These are phyloP conservation scores for Fusarium abutilonis DNA, from an alignment of 2,329 filamentous ascomycete species.

Conservation along the genomic window DNA sequence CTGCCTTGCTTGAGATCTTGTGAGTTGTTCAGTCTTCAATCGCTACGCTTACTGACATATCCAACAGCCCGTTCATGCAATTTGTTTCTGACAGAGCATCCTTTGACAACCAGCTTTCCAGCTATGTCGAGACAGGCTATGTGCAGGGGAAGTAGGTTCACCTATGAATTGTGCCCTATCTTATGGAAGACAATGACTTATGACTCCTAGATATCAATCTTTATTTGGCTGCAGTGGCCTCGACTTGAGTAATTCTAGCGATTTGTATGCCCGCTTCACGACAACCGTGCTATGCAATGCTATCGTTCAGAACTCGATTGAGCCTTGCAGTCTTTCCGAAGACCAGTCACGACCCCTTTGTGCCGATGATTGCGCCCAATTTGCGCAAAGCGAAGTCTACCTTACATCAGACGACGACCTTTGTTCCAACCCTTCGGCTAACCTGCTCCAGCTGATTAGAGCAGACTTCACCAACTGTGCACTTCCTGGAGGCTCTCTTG, in stretches of 20 bases:
- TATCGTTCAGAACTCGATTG: conserved; percentile 88
- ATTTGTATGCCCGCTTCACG: conserved; percentile 92
- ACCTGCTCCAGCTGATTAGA: conserved; percentile 80
- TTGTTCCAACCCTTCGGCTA: conserved; percentile 72
- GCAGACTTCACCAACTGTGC: conserved; percentile 93
- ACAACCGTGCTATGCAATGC: conserved; percentile 92
- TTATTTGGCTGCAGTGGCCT: conserved; percentile 83
- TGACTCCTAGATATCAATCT: conserved; percentile 73
- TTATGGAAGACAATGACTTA: conserved; percentile 15
- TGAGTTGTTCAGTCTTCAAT: conserved; percentile 54
- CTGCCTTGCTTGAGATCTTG: conserved; percentile 69
- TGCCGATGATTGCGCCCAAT: conserved; percentile 87
- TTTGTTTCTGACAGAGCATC: conserved; percentile 78
- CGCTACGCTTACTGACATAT: conserved; percentile 24
- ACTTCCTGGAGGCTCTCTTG: conserved; percentile 81
- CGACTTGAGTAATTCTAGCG: conserved; percentile 79
- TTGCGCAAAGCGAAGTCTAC: conserved; percentile 87
- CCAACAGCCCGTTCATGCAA: conserved; percentile 79
- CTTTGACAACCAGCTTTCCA: conserved; percentile 79
- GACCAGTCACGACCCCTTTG: conserved; percentile 79
- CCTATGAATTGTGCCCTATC: background rate
- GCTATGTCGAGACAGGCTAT: conserved; percentile 80
- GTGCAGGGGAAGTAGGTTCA: conserved; percentile 76
- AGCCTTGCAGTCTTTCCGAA: conserved; percentile 72
- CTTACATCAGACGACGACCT: conserved; percentile 78